These are phyloP conservation scores for Pleomassaria siparia DNA, from an alignment of 2,329 filamentous ascomycete species.

Conservation along the genomic window DNA sequence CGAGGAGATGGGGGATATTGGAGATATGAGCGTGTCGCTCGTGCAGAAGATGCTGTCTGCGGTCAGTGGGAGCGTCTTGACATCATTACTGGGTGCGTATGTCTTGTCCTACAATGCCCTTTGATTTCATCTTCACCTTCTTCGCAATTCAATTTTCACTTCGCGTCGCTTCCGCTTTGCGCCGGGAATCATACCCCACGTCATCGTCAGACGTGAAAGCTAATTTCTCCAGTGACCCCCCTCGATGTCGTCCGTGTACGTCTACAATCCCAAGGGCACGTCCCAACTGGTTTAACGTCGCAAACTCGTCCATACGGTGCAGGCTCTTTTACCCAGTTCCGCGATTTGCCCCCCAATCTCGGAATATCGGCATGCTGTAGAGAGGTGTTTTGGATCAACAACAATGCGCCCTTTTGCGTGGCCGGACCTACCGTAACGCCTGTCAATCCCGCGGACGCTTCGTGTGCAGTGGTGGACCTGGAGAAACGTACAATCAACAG, in stretches of 20 bases:
- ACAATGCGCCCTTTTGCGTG: constrained; percentile 78
- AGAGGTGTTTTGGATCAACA: constrained; percentile 95
- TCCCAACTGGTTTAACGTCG: constrained; percentile 52
- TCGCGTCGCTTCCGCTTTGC: constrained; percentile 3
- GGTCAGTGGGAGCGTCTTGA: constrained; percentile 85
- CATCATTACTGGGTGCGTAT: constrained; percentile 81
- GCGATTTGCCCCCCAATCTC: constrained; percentile 76
- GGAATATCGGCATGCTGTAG: constrained; percentile 94
- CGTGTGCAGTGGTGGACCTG: constrained; percentile 86
- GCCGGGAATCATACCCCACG: constrained; percentile 2
- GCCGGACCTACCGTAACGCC: constrained; percentile 59
- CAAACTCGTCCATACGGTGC: constrained; percentile 40
- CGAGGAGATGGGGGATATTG: constrained; percentile 45
- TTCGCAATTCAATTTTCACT: constrained; percentile 2
- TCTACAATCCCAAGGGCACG: constrained; percentile 78
- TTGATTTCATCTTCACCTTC: background rate
- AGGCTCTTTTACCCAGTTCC: constrained; percentile 50
- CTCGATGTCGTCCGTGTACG: constrained; percentile 96
- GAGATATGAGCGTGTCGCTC: constrained; percentile 69
- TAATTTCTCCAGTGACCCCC: constrained; percentile 72
- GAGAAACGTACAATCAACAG: constrained; percentile 83
- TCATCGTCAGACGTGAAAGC: background rate
- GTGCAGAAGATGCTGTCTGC: constrained; percentile 94
- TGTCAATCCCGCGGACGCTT: constrained; percentile 52
- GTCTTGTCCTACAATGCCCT: constrained; percentile 4